These are phyloP conservation scores for Colletotrichum sp. DNA, from an alignment of 2,329 filamentous ascomycete genomes.

Conservation along the genomic window DNA sequence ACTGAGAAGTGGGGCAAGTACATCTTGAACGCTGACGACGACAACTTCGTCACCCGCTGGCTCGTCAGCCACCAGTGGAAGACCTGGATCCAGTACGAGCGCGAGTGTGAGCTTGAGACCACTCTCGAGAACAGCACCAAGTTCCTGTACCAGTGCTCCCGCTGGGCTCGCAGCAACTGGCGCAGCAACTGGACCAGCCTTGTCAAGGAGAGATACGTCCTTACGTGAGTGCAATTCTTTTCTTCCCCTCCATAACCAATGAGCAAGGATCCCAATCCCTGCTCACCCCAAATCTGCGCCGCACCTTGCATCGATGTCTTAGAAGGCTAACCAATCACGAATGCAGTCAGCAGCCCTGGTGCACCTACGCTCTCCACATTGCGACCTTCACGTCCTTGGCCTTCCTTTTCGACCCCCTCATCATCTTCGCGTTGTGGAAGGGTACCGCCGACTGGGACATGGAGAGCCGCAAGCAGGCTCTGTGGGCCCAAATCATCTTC, in stretches of 20 bases:
- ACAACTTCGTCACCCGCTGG: conserved; percentile 98
- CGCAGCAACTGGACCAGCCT: conserved; percentile 94
- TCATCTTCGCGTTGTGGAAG: conserved; percentile 73
- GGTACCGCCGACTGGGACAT: conserved; percentile 67
- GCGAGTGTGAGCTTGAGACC: conserved; percentile 89
- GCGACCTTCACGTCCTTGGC: conserved; percentile 92
- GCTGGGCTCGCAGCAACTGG: conserved; percentile 98
- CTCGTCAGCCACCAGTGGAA: conserved; percentile 91
- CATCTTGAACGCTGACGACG: conserved; percentile 94
- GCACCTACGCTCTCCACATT: conserved; percentile 88
- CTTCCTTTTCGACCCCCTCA: conserved; percentile 76
- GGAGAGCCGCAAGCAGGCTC: conserved; percentile 56
- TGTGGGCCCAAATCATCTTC: conserved; percentile 71
- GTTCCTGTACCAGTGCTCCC: conserved; percentile 90
- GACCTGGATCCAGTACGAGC: conserved; percentile 94
- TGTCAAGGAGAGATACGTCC: conserved; percentile 81
- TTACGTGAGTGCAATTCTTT: conserved; percentile 69
- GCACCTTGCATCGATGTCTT: not conserved
- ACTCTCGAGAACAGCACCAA: conserved; percentile 88
- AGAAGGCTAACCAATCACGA: conserved; percentile 27
- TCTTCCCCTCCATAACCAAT: conserved; percentile 1
- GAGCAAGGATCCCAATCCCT: not conserved
- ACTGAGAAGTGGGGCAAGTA: conserved; percentile 89
- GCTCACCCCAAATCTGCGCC: not conserved
- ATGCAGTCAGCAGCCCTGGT: conserved; percentile 86